Evolutionary conservation across 768 basidiomycete genomes (phyloP), one percentile per base, ranked within the genome.

Genomic region (Fomitopsis pulvina): DNA sequence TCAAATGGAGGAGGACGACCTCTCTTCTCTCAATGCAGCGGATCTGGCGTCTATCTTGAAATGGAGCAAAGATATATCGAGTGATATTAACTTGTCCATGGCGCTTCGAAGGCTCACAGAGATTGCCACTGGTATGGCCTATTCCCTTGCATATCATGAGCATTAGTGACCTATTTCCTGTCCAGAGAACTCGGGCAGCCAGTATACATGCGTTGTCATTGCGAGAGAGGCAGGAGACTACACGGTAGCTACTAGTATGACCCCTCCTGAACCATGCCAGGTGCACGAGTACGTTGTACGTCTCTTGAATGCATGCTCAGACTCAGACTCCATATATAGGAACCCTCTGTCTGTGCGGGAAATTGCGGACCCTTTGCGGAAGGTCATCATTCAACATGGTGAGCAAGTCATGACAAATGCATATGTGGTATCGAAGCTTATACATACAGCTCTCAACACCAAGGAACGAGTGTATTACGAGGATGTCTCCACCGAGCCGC

Each of bases 1-100:
- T 41, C 56, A 63, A 14, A 69, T 69, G 2, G 77, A 79, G 38
- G 77, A 78, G 44, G 78, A 79, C 53, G 80, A 81, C 14, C 61
- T 67, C 45, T 74, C 76, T 1, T 76, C 72, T n/a, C 60, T 85
- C 30, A 72, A 72, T 52, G 81, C 82, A 14, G 69, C 76, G 42
- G 81, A 86, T 60, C 66, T 86, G 11, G 79, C 79, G 21, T 79
- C 82, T 0, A 85, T 88, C 44, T 70, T 87, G 27, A 83, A 80
- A 57, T 85, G 83, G 79, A 85, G 81, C 57, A 83, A 84, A 61
- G 80, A 83, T 47, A 85, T 88, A 12, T 83, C 84, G 0, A 79
- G 81, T 30, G 83, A 85, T 61, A 84, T 86, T 37, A 83, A 85
- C 54, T 64, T 86, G 20, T 81, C 82, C 4, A 43, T 59, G 77